Evolutionary conservation across 1,284 basidiomycete genomes (phyloP).

Genomic region (Caloboletus firmus): DNA sequence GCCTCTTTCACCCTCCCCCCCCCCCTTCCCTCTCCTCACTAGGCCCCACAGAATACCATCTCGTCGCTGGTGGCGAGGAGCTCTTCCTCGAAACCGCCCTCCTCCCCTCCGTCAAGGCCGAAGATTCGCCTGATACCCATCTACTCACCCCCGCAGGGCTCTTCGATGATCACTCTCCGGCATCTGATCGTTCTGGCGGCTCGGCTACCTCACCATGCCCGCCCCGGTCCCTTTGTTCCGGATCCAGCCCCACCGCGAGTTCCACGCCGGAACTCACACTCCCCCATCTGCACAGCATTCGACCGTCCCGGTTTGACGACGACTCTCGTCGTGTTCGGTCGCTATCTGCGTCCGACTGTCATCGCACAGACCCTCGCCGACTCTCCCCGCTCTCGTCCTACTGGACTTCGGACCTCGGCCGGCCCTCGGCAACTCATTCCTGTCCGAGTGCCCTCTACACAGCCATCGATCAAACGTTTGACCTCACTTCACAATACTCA

Average conservation of each 20-base stretch:
- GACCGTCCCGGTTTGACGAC: conserved; percentile 29
- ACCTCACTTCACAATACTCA: conserved; percentile 26
- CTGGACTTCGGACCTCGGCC: conserved; percentile 30
- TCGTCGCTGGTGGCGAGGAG: conserved; percentile 75
- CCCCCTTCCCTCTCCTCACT: conserved; percentile 9
- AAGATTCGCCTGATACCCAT: conserved; percentile 44
- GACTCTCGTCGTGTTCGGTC: conserved; percentile 34
- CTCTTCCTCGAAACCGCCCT: conserved; percentile 54
- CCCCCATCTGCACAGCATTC: conserved; percentile 22
- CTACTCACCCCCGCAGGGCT: conserved; percentile 37
- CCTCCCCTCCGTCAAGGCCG: conserved; percentile 46
- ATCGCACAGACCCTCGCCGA: conserved; percentile 32
- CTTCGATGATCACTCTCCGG: conserved; percentile 36
- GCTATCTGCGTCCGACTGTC: conserved; percentile 31
- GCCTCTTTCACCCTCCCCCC: conserved; percentile 15
- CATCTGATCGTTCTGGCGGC: conserved; percentile 33
- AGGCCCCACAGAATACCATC: conserved; percentile 51
- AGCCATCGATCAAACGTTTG: conserved; percentile 23
- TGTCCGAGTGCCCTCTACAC: conserved; percentile 32
- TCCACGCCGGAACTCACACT: conserved; percentile 31
- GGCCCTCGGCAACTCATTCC: conserved; percentile 30
- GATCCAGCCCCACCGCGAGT: conserved; percentile 26
- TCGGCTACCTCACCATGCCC: conserved; percentile 32
- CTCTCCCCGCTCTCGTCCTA: conserved; percentile 36
- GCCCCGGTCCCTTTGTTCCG: conserved; percentile 28